Conservation (phyloP, 1,284 basidiomycete genomes). For the Fomitiporia mediterranea region DNA sequence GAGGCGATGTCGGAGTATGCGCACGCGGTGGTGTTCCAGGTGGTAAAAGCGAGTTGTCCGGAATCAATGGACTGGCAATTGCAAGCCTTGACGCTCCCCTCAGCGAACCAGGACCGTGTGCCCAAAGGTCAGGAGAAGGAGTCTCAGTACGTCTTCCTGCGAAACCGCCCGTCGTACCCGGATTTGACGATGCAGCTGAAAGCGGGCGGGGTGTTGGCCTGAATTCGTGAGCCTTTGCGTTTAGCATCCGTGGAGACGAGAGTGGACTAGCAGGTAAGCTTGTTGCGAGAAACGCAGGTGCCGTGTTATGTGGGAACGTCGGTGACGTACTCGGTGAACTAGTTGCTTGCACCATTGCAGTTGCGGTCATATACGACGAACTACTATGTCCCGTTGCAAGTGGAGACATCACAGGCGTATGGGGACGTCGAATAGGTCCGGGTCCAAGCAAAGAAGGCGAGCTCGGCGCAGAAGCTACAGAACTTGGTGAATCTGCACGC, state of each 20-base stretch:
- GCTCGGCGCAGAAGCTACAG: conserved; percentile 48
- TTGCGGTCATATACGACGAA: conserved; percentile 55
- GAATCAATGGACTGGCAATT: conserved; percentile 81
- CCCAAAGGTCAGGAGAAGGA: conserved; percentile 78
- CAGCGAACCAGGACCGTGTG: conserved; percentile 54
- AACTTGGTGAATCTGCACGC: conserved; percentile 65
- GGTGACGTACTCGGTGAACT: conserved; percentile 57
- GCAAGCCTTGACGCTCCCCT: conserved; percentile 79
- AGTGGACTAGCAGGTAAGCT: conserved; percentile 58
- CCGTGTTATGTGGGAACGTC: conserved; percentile 52
- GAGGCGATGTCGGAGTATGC: conserved; percentile 48
- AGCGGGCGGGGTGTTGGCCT: conserved; percentile 69
- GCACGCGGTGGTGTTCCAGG: conserved; percentile 33
- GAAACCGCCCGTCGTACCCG: conserved; percentile 41
- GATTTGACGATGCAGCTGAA: conserved; percentile 64
- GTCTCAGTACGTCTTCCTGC: conserved; percentile 57
- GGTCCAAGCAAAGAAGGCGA: conserved; percentile 53
- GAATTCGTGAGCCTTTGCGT: conserved; percentile 65
- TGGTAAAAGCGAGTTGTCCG: conserved; percentile 60
- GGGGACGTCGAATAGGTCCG: conserved; percentile 68
- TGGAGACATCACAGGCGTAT: conserved; percentile 70
- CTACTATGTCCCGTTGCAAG: conserved; percentile 49
- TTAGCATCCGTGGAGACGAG: conserved; percentile 50
- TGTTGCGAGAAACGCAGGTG: conserved; percentile 57
- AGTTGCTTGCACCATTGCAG: too few relatives aligned